Conservation (phyloP, 768 basidiomycete species). For the Boletus rubescentipes region DNA sequence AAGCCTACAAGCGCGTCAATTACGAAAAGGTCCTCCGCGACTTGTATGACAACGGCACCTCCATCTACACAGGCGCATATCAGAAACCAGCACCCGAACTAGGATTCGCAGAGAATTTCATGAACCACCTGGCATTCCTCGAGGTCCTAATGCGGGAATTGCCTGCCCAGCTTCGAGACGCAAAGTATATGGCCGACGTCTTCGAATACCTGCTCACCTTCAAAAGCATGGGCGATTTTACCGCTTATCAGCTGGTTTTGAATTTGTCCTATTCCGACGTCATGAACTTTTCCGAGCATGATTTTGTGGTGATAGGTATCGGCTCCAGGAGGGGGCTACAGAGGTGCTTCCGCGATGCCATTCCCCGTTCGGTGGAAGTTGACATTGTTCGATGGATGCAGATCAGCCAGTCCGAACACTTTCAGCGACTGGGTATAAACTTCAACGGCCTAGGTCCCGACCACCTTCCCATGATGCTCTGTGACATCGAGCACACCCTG, state of each 20-base stretch:
- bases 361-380: slow-evolving; percentile 46
- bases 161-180: slow-evolving; percentile 44
- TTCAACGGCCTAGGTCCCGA: slow-evolving; percentile 53
- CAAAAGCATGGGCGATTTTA: slow-evolving; percentile 75
- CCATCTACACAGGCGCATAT: slow-evolving; percentile 72
- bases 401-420: slow-evolving; percentile 57
- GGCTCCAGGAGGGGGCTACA: slow-evolving; percentile 65
- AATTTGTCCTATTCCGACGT: slow-evolving; percentile 57
- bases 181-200: slow-evolving; percentile 61
- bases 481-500: slow-evolving; percentile 75
- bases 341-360: slow-evolving; percentile 59
- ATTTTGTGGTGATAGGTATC: slow-evolving; percentile 69
- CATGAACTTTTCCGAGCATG: slow-evolving; percentile 61
- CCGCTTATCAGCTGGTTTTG: slow-evolving; percentile 64
- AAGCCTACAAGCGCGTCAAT: slow-evolving; percentile 47
- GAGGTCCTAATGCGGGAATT: slow-evolving; percentile 62
- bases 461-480: slow-evolving; percentile 53
- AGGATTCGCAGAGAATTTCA: slow-evolving; percentile 44
- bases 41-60: slow-evolving; percentile 36
- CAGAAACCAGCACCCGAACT: slow-evolving; percentile 67
- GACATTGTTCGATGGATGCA: slow-evolving; percentile 66
- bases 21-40: slow-evolving; percentile 54
- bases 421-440: slow-evolving; percentile 53
- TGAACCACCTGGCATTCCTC: slow-evolving; percentile 64
- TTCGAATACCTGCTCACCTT: slow-evolving; percentile 58